Conservation (phyloP, 192 early-diverging fungal genomes). For the Backusella morwellensis region DNA sequence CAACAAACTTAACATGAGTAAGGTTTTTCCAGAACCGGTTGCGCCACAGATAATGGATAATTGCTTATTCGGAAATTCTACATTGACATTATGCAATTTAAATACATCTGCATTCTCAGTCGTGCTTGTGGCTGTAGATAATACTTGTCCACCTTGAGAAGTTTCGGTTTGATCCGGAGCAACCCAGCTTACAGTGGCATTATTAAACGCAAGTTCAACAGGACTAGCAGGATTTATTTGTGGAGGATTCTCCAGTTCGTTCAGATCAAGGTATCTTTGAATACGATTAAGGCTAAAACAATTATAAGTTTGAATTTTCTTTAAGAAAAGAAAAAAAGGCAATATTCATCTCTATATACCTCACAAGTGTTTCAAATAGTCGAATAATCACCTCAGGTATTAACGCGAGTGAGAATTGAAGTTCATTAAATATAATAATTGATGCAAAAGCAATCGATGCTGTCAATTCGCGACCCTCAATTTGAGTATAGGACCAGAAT, state of each 20-base stretch:
- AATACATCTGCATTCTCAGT: slow-evolving; percentile 12
- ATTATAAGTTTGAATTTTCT: not conserved
- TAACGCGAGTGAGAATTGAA: slow-evolving; percentile 79
- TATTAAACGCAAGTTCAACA: slow-evolving; percentile 32
- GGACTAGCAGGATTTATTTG: not conserved
- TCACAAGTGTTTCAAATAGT: slow-evolving; percentile 72
- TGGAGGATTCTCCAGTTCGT: slow-evolving; percentile 35
- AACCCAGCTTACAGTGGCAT: slow-evolving; percentile 61
- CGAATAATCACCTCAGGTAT: slow-evolving; percentile 76
- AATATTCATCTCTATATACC: slow-evolving; percentile 5
- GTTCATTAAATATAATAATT: slow-evolving; percentile 82
- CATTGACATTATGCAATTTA: slow-evolving; percentile 39
- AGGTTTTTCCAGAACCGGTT: slow-evolving; percentile 87
- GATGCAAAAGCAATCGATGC: slow-evolving; percentile 79
- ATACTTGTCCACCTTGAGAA: slow-evolving; percentile 3
- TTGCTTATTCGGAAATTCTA: slow-evolving; percentile 48
- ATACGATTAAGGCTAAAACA: slow-evolving; percentile 41
- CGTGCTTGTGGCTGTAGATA: not conserved
- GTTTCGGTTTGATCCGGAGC: slow-evolving; percentile 22
- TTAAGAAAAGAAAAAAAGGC: not conserved
- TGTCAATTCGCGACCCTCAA: slow-evolving; percentile 50
- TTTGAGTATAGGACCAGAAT: slow-evolving; percentile 30
- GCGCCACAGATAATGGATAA: slow-evolving; percentile 62
- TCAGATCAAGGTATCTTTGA: slow-evolving; percentile 40
- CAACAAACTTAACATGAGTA: slow-evolving; percentile 75